Evolutionary conservation across 139 green algal genomes (phyloP), one percentile per base, ranked within the genome.

Genomic region (Chlamydomonas schloesseri): DNA sequence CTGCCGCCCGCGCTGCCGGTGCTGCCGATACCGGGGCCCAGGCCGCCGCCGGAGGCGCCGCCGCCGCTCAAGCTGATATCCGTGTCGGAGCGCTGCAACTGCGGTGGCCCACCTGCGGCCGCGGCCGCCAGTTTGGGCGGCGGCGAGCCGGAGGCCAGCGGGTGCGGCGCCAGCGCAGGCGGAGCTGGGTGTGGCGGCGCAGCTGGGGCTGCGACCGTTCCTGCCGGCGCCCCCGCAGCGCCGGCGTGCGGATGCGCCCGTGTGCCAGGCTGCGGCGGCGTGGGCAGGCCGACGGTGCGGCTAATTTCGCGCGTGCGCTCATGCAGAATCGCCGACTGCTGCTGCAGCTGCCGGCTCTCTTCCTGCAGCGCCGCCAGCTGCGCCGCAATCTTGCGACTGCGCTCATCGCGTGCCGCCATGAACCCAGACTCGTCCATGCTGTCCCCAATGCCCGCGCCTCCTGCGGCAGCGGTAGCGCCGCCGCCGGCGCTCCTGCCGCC

Each of bases 341-440:
- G 55, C 89, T 93, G 89, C 79, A 93, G 79, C 65, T 70, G 55
- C 46, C 83, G 70, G 23, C 81, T 89, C 87, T 93, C 89, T 67
- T 91, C 83, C 73, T 92, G 89, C 60, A 93, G 89, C 64, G 83
- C 76, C 18, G 84, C 75, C 72, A 93, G 79, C 73, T 93, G 89
- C 72, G 71, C 78, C 1, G 79, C 83, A 34, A 93, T 90, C 10
- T 86, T 86, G n/a, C 78, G 70, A 53, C 82, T 89, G 13, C 85
- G 81, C 76, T 88, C 68, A 24, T 82, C 84, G 0, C 85, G 36
- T 29, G 68, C 57, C 37, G 76, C 85, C 31, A 74, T 15, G 26
- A 70, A 89, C 26, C 11, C 68, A 46, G 55, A 62, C 62, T 60
- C 42, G 68, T 29, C 34, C 33, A 73, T 71, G 65, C 26, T 60